Base-by-base conservation (phyloP, 345 rosid genomes). In the Psidium friedrichsthalianum region DNA sequence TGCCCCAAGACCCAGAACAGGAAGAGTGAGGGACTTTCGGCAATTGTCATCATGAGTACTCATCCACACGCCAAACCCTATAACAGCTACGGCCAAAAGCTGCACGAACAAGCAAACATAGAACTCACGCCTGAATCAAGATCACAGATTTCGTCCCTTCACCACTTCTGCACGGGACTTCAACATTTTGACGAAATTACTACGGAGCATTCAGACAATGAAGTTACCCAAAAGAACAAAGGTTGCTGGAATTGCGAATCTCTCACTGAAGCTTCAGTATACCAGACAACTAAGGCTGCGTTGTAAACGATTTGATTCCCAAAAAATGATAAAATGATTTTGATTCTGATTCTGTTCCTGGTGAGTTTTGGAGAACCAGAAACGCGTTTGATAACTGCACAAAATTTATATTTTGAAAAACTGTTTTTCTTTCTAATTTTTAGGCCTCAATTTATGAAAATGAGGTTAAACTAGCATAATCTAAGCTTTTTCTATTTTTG, bases 51-150 rank as follows among this genome's bases (percentile, higher is more conserved):
- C 91, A 86, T 94, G 98, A 85, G 96, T 92, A 92, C 98, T 94
- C 98, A 97, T 94, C 99, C 98, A 97, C 83, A 95, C 96, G 83
- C 98, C 99, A 86, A 93, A 95, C 58, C 94, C 90, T 61, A 94
- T 87, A 54, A 97, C 92, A 87, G 92, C 92, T 85, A 93, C 88
- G 52, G 98, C 95, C 90, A 95, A 86, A 80, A 97, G 92, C 99
- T 97, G 91, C 94, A 90, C 82, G 25, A 69, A 88, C 82, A 82
- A 88, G 82, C 16, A 58, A 20, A 56, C 11, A 74, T 29, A 87
- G 8, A 40, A 80, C 24, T 82, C 51, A 90, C 54, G 58, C 36
- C 52, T 11, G 47, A 69, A 69, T 36, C 80, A 69, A 18, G 80
- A 69, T 36, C 80, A 83, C 57, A 61, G 18, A 44, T 7, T 20